Evolutionary conservation across 192 early-diverging fungal species (phyloP), one percentile per base, ranked within the genome.

Genomic region (Entomortierella lignicola): DNA sequence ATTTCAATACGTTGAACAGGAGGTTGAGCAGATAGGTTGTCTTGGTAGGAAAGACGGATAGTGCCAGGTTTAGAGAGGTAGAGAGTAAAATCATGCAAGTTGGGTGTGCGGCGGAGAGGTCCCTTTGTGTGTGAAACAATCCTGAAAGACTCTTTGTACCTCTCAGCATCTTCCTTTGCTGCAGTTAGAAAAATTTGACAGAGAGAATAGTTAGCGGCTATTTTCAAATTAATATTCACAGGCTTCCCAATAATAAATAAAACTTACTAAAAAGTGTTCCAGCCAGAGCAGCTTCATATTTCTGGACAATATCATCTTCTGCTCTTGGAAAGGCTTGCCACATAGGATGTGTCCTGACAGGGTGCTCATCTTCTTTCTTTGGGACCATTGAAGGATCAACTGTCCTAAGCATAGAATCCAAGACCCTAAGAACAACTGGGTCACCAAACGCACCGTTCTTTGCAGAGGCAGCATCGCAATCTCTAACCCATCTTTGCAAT

Each of bases 401-500:
- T 0, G 89, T 88, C 55, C 90, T 55, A n/a, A 92, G 72, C 55
- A 90, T 88, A n/a, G 83, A 80, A 65, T 92, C 91, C 50, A 92
- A 59, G 0, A 88, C 89, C 17, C 84, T 51, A 74, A 89, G 81
- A 4, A 92, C 83, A 50, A 85, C 63, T 15, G 77, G 80, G 37
- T 84, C 81, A 25, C 70, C 77, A 53, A 71, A 72, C 23, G 72
- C 74, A 6, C 75, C 81, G 53, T 77, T 82, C 30, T 85, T 66
- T 20, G 73, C 71, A 0, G 83, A 83, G n/a, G 87, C 90, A 6
- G 91, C 91, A 71, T 92, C 91, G 55, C 91, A 92, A 54, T 89
- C 91, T n/a, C 91, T 77, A 29, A 89, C 88, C 91, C 91, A 92
- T 12, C 91, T 77, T 57, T 92, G 91, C 20, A 92, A 56, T 0